Percentiles rank a stretch among this genome's conserved stretches.
Conservation (phyloP, 208 protist genomes). For the Trypanosoma mega region DNA sequence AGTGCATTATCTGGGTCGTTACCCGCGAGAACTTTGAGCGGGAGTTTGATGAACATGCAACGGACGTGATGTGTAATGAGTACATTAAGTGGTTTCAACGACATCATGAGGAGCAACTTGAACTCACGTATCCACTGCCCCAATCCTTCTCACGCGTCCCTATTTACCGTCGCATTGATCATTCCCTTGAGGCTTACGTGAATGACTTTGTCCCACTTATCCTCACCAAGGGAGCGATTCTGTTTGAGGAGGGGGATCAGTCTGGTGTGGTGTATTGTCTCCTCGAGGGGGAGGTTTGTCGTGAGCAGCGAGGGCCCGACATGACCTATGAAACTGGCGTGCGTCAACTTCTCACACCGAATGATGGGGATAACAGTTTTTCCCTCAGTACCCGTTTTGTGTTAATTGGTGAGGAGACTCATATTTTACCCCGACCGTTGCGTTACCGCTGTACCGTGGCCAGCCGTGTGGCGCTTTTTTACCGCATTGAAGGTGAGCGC, state of each 20-base stretch:
- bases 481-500: slow-evolving; percentile 53
- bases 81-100: slow-evolving; percentile 49
- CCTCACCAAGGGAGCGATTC: slow-evolving; percentile 54
- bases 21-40: slow-evolving; percentile 57
- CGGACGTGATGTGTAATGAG: slow-evolving; percentile 48
- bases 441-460: slow-evolving; percentile 73
- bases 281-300: slow-evolving; percentile 68
- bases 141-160: slow-evolving; percentile 59
- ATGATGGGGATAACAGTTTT: slow-evolving; percentile 51
- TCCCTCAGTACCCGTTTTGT: slow-evolving; percentile 61
- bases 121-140: slow-evolving; percentile 37
- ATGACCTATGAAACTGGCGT: slow-evolving; percentile 42
- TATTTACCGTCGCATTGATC: slow-evolving; percentile 69
- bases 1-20: slow-evolving; percentile 81
- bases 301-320: slow-evolving; percentile 37
- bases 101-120: slow-evolving; percentile 48
- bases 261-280: slow-evolving; percentile 81
- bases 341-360: slow-evolving; percentile 52
- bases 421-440: slow-evolving; percentile 68
- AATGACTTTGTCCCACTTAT: slow-evolving; percentile 70
- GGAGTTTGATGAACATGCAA: slow-evolving; percentile 52
- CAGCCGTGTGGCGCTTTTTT: slow-evolving; percentile 73
- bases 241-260: slow-evolving; percentile 73
- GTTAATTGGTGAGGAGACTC: slow-evolving; percentile 83
- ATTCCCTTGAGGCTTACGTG: slow-evolving; percentile 41